Conservation (phyloP, 164 flowering plant genomes). For the Vitis rotundifolia region DNA sequence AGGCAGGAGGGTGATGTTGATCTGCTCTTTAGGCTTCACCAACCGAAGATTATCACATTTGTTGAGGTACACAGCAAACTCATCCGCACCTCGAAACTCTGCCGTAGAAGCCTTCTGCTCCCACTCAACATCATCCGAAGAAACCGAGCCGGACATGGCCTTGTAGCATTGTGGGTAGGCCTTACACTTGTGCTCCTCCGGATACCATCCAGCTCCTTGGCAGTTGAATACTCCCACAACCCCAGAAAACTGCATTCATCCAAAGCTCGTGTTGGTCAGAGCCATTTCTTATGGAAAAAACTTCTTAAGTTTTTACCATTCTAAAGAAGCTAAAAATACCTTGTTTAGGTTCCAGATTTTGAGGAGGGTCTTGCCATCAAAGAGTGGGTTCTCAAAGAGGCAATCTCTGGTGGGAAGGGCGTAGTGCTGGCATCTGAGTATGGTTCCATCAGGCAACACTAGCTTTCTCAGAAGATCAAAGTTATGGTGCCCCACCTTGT, state of each 20-base stretch:
- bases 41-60: constrained; percentile 48
- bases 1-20: constrained; percentile 49
- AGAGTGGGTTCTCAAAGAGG: constrained; percentile 79
- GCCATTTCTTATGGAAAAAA: too few species aligned
- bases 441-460: constrained; percentile 80
- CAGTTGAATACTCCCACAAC: constrained; percentile 92
- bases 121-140: constrained; percentile 70
- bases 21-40: constrained; percentile 28
- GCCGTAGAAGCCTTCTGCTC: constrained; percentile 49
- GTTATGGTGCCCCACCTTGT: constrained; percentile 67
- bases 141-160: constrained; percentile 52
- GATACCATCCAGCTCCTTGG: constrained; percentile 93
- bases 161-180: constrained; percentile 77
- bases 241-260: constrained; percentile 62
- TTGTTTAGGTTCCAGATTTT: constrained; percentile 92
- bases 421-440: constrained; percentile 68
- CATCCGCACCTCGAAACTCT: constrained; percentile 49
- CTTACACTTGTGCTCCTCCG: constrained; percentile 58
- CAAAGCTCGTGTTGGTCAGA: too few species aligned
- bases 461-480: constrained; percentile 73
- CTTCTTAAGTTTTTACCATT: too few species aligned
- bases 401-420: constrained; percentile 89
- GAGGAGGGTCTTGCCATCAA: constrained; percentile 64
- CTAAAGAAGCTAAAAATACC: constrained; percentile 30
- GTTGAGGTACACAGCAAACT: constrained; percentile 57